Base-by-base conservation (phyloP, 1,284 basidiomycete species). In the Hemileccinum hortonii region DNA sequence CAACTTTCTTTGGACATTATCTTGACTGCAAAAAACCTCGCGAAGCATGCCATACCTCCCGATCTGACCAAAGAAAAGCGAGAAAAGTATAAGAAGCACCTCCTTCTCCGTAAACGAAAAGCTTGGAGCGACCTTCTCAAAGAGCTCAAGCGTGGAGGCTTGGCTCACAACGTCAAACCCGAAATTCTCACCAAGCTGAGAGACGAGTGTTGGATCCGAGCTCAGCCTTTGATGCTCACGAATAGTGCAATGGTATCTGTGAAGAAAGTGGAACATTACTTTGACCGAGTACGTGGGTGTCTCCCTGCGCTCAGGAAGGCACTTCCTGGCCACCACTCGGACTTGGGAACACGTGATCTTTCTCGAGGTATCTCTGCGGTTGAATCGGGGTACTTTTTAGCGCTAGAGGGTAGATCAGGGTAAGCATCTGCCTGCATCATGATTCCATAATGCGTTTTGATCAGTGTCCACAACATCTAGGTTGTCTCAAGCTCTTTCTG, bases 71-170 rank as follows among this genome's bases (percentile, higher is more conserved):
- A 76, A 32, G 84, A 89, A 56, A 84, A 82, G 44, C 83, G 87
- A 47, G 76, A 77, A 53, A 94, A 92, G 71, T 76, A 82, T 41
- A 78, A 83, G 58, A 97, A 96, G 69, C 82, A 87, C 35, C 71
- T 90, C 6, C 69, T 95, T 45, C 83, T 87, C 9, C 83, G 92
- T 30, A 99, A 99, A 73, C 80, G 90, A 54, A 94, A 93, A 66
- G 95, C 94, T 1, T 95, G 89, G 83, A 85, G 88, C 26, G 94
- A 98, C 66, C 75, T 98, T 19, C 76, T 98, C 57, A 96, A 94
- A 71, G 92, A 95, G 64, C 76, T 98, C 36, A 92, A 92, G 63
- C 81, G 82, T 1, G 75, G 85, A 29, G 97, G 97, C 6, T 79
- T 98, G 52, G 78, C 91, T 0, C 72, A 78, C 22, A 87, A 83